Evolutionary conservation across 2,329 filamentous ascomycete species (phyloP).

Genomic region (Plenodomus tracheiphilus): DNA sequence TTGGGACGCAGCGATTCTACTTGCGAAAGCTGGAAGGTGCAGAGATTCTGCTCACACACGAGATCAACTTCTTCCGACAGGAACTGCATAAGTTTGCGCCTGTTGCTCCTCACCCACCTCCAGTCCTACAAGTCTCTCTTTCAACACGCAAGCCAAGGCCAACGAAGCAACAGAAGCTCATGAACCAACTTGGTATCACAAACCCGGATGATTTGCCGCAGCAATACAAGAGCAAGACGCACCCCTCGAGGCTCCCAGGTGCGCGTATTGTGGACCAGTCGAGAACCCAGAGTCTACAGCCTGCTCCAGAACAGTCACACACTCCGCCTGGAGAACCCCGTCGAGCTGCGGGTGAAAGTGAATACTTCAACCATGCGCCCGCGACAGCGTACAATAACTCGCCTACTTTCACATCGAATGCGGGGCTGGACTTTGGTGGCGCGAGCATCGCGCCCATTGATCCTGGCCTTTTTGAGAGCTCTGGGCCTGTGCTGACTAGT

Average conservation of each 20-base stretch:
- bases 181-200: slow-evolving; percentile 84
- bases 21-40: slow-evolving; percentile 96
- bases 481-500: slow-evolving; percentile 33
- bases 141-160: slow-evolving; percentile 94
- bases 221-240: slow-evolving; percentile 71
- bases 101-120: slow-evolving; percentile 82
- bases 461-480: slow-evolving; percentile 42
- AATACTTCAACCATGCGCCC: slow-evolving; percentile 37
- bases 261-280: slow-evolving; percentile 49
- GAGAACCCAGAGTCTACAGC: slow-evolving; percentile 35
- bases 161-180: slow-evolving; percentile 94
- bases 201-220: slow-evolving; percentile 89
- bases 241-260: slow-evolving; percentile 59
- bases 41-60: slow-evolving; percentile 85
- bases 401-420: slow-evolving; percentile 38
- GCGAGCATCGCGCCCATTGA: slow-evolving; percentile 40
- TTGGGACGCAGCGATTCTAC: slow-evolving; percentile 90
- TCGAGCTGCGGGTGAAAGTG: slow-evolving; percentile 32
- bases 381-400: slow-evolving; percentile 38
- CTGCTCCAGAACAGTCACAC: slow-evolving; percentile 42
- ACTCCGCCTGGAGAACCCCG: slow-evolving; percentile 44
- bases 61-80: slow-evolving; percentile 98
- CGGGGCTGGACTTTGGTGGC: slow-evolving; percentile 33
- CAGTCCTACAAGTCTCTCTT: slow-evolving; percentile 81
- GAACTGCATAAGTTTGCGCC: slow-evolving; percentile 94